Evolutionary conservation across 1,284 basidiomycete genomes (phyloP), one percentile per base, ranked within the genome.

Genomic region (Meripilus lineatus): DNA sequence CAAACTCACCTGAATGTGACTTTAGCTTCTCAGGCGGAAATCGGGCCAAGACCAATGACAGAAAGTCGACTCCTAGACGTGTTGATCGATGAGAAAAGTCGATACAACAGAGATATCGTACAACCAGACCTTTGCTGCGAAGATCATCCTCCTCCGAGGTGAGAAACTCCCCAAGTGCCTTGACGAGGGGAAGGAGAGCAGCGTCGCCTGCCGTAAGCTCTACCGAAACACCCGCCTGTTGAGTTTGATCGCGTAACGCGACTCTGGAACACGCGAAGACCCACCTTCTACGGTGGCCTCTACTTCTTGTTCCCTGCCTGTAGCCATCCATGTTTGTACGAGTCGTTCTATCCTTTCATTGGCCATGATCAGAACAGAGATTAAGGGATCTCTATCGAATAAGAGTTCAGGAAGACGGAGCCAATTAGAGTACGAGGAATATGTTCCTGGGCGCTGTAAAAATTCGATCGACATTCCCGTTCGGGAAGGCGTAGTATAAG

Each of bases 161-260:
- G 22, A 99, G 72, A 57, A 87, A 92, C 53, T 89, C 84, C 25
- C 90, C 91, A 0, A 96, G 74, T 17, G 82, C 81, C 57, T 89
- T 90, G 13, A 98, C 91, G n/a, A 98, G 67, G 46, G 84, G 75
- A 2, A 96, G 70, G 5, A 97, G 69, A n/a, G 79, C 75, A 21
- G 76, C 65, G 14, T 69, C 62, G 23, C 80, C 80, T 46, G 65
- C 68, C 18, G 78, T 75, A 51, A 93, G 77, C 55, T 80, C 91
- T 93, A 63, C 42, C 45, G 24, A 38, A 43, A 42, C 22, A 38
- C 41, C 4, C 21, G 38, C 48, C 46, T 45, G 40, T 23, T 44
- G 38, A 34, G 40, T 45, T 15, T 42, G 22, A 13, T 14, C 13
- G 32, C 28, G 39, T 45, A 45, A 47, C 22, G 38, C 47, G 49